Evolutionary conservation across 179 eudicot genomes (phyloP), one percentile per base, ranked within the genome.

Genomic region (Silene noctiflora): DNA sequence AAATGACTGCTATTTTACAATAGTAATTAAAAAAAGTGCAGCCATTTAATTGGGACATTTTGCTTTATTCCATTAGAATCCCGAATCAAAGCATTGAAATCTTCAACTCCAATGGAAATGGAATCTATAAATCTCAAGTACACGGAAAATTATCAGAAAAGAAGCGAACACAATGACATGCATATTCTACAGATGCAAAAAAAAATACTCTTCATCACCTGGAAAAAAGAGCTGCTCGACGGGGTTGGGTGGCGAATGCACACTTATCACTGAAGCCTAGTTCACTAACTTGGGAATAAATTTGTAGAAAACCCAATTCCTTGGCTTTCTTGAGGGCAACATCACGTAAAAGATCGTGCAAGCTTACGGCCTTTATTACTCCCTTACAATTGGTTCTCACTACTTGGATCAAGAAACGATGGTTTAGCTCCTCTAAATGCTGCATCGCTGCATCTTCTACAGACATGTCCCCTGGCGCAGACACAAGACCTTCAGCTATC

Each of bases 281-380:
- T 9, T 55, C 8, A 1, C 25, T 33, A 1, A 4, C 66, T 61
- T 65, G 75, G 75, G 72, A 62, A 79, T 62, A 55, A 10, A 64
- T 6, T 19, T 75, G 62, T 19, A 82, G 70, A 71, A 82, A 82
- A 51, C 62, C 25, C 22, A 75, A 71, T 5, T 78, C 80, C 66
- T 75, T 82, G 24, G 88, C 91, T 46, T 81, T 84, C 4, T 60
- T 60, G 31, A 79, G 31, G 75, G 77, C 71, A 33, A 87, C 75
- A 55, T 90, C 90, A 19, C 90, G 86, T 88, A 90, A 78, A 11
- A 90, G 75, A 67, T 87, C 94, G 13, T 90, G 94, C 66, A 90
- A 68, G 14, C 67, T 80, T 31, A 85, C 46, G 11, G 81, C 73
- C 65, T 88, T 87, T 29, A 79, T 83, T 29, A 79, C 82, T 56